phyloP scores from a whole-genome alignment of 352 stramenopile genomes.

The Phytopythium montanum region DNA sequence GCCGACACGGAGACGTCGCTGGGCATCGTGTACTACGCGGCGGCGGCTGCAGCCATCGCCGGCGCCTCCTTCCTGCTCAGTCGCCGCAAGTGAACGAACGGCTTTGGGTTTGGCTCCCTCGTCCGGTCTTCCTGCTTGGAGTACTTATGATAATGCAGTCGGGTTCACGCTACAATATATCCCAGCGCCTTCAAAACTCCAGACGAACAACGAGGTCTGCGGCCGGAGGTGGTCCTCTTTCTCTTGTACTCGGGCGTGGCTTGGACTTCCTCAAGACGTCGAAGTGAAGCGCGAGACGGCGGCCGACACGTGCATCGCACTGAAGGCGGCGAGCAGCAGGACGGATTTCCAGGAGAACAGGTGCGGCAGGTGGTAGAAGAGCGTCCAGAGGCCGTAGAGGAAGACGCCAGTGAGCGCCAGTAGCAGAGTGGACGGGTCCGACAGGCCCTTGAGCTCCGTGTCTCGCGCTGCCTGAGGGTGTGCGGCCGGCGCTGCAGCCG shows the following conservation, averaged over 20 bases:
- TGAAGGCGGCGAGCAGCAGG: slow-evolving; percentile 62
- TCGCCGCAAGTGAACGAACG: slow-evolving; percentile 42
- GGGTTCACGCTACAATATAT: not conserved
- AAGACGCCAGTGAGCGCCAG: slow-evolving; percentile 57
- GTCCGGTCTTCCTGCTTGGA: not conserved
- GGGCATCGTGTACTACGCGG: slow-evolving; percentile 79
- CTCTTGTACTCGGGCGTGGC: not conserved
- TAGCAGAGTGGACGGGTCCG: slow-evolving; percentile 57
- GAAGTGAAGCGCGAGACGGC: slow-evolving; percentile 46
- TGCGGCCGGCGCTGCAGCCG: slow-evolving; percentile 24
- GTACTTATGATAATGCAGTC: slow-evolving; percentile 1
- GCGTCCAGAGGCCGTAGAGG: slow-evolving; percentile 71
- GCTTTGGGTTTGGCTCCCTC: not conserved
- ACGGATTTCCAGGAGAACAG: slow-evolving; percentile 76
- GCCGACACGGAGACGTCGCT: slow-evolving; percentile 38
- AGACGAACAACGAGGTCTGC: not conserved
- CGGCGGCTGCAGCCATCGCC: slow-evolving; percentile 68
- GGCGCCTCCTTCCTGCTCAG: slow-evolving; percentile 79
- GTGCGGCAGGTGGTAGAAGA: slow-evolving; percentile 79
- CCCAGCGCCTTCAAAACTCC: not conserved
- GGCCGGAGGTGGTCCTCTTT: not conserved
- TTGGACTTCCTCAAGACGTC: slow-evolving; percentile 10
- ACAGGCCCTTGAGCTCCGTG: slow-evolving; percentile 44
- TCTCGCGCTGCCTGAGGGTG: slow-evolving; percentile 39
- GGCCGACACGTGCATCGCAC: slow-evolving; percentile 54